phyloP scores from a whole-genome alignment of 73 alveolate species.

The Paramecium primaurelia region DNA sequence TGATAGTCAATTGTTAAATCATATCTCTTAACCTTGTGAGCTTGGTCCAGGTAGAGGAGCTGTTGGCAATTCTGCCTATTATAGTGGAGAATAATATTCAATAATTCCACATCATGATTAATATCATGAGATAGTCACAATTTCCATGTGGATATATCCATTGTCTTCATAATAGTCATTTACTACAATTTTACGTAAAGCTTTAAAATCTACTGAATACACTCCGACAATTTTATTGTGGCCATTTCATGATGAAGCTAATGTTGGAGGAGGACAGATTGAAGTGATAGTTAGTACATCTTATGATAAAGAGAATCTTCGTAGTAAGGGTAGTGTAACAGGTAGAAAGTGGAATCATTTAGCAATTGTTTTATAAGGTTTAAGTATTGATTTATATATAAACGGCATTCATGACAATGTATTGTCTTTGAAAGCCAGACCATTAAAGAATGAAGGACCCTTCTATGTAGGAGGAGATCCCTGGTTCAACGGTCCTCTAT shows the following conservation, averaged over 20 bases:
- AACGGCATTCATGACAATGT: not conserved
- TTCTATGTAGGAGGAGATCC: constrained; percentile 44
- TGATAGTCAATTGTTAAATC: not conserved
- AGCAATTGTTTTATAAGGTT: not conserved
- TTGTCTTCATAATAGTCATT: not conserved
- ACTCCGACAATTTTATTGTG: constrained; percentile 8
- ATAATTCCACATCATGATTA: not conserved
- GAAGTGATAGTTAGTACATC: constrained; percentile 28
- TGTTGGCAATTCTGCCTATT: constrained; percentile 35
- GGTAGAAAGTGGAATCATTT: constrained; percentile 36
- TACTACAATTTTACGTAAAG: not conserved
- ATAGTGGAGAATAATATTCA: constrained; percentile 1
- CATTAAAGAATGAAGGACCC: not conserved
- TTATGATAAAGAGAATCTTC: not conserved
- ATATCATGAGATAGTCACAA: not conserved
- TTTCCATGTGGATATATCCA: constrained; percentile 20
- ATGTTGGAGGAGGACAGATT: constrained; percentile 37
- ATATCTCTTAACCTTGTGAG: not conserved
- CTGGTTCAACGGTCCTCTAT: constrained; percentile 16
- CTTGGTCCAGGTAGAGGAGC: constrained; percentile 53
- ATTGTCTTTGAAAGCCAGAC: not conserved
- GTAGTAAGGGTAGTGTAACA: not conserved
- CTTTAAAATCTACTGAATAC: constrained; percentile 12
- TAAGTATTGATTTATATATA: not conserved
- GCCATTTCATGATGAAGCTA: constrained; percentile 45